Evolutionary conservation across 1,284 basidiomycete species (phyloP).

Genomic region (Trametes polyzona): DNA sequence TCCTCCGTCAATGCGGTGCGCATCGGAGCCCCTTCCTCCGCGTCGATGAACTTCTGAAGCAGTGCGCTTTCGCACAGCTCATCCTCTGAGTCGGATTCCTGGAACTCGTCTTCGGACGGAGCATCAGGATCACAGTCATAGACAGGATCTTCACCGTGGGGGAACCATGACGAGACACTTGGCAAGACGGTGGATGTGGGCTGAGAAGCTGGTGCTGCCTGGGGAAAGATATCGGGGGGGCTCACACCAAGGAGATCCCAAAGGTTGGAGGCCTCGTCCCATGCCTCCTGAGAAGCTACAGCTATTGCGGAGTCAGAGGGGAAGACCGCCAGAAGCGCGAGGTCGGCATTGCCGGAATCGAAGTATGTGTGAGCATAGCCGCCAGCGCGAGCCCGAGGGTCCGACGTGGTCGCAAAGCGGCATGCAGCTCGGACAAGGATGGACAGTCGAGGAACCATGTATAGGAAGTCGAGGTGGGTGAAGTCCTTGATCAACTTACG

Average conservation of each 20-base stretch:
- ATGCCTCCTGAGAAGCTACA: slow-evolving; percentile 3
- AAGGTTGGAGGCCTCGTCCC: slow-evolving; percentile 18
- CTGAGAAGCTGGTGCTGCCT: background rate
- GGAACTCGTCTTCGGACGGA: background rate
- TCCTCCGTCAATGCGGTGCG: background rate
- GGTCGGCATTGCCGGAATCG: slow-evolving; percentile 8
- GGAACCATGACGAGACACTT: slow-evolving; percentile 2
- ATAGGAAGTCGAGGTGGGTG: slow-evolving; percentile 38
- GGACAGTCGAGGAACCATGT: slow-evolving; percentile 37
- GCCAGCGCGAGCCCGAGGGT: slow-evolving; percentile 17
- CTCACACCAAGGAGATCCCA: slow-evolving; percentile 10
- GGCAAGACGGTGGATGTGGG: background rate
- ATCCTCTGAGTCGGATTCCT: background rate
- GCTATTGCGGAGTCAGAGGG: slow-evolving; percentile 13
- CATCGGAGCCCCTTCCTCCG: background rate
- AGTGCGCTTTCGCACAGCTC: background rate
- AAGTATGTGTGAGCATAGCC: slow-evolving; percentile 27
- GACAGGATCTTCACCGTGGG: background rate
- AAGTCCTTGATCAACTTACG: slow-evolving; percentile 42
- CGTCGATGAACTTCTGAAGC: slow-evolving; percentile 1
- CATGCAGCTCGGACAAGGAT: slow-evolving; percentile 13
- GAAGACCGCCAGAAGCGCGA: slow-evolving; percentile 7
- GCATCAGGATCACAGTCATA: background rate
- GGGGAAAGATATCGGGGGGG: slow-evolving; percentile 3
- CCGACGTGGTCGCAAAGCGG: background rate